Evolutionary conservation across 768 basidiomycete genomes (phyloP).

Genomic region (Mycena leptocephala): DNA sequence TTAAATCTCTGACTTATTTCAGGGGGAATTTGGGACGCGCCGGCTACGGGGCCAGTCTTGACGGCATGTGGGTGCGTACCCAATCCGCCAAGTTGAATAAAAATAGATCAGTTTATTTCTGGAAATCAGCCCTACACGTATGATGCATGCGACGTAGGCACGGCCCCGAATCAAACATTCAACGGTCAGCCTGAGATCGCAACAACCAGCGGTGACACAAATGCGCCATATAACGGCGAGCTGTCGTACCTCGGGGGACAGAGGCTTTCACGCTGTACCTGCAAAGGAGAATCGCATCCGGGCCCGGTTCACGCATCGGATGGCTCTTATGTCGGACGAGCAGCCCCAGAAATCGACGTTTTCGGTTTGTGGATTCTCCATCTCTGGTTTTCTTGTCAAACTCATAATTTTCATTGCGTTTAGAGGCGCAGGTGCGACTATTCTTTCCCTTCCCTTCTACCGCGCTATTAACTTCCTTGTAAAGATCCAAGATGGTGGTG

Average conservation of each 20-base stretch:
- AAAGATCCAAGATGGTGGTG: constrained; percentile 28
- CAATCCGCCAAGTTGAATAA: background rate
- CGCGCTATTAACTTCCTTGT: background rate
- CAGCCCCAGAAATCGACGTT: constrained; percentile 93
- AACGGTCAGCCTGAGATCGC: constrained; percentile 77
- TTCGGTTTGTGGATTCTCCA: constrained; percentile 58
- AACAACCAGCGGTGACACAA: constrained; percentile 66
- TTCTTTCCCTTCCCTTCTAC: background rate
- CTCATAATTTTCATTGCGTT: background rate
- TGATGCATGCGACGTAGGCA: constrained; percentile 94
- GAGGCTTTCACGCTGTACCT: constrained; percentile 90
- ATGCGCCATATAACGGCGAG: constrained; percentile 62
- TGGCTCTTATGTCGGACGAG: constrained; percentile 84
- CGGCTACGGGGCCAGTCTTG: constrained; percentile 70
- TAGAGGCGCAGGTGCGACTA: constrained; percentile 1
- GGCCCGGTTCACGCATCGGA: constrained; percentile 83
- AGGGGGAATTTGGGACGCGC: constrained; percentile 30
- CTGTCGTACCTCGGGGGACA: constrained; percentile 89
- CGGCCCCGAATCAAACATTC: constrained; percentile 85
- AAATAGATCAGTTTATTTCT: background rate
- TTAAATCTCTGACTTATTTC: background rate
- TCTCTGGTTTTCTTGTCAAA: background rate
- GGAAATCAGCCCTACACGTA: constrained; percentile 79
- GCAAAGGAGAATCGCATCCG: constrained; percentile 87
- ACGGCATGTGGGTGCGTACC: constrained; percentile 68